phyloP scores from a whole-genome alignment of 805 yeast species.

The Ogataea neopini region DNA sequence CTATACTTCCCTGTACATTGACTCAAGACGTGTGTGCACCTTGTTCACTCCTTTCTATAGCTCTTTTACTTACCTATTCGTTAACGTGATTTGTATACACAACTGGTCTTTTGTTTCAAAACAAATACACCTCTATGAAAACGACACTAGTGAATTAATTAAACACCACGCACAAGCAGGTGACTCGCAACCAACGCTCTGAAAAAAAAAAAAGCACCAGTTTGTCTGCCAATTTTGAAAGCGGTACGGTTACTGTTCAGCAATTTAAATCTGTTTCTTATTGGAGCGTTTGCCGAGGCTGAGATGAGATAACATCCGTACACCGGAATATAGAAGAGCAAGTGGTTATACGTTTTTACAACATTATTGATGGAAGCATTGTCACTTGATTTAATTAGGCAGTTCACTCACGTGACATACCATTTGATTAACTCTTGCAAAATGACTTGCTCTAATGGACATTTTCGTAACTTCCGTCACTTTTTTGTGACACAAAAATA shows the following conservation, averaged over 20 bases:
- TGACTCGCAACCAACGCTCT: slow-evolving; percentile 1
- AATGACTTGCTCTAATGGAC: too few relatives aligned
- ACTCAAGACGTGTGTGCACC: neutral
- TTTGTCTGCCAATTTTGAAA: slow-evolving; percentile 12
- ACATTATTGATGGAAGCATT: too few relatives aligned
- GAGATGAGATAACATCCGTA: neutral
- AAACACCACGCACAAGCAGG: neutral
- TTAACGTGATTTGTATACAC: neutral
- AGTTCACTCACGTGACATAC: too few relatives aligned
- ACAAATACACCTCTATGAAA: neutral
- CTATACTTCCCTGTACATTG: neutral
- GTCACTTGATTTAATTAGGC: too few relatives aligned
- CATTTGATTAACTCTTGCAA: too few relatives aligned
- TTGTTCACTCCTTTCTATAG: neutral
- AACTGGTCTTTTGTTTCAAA: neutral
- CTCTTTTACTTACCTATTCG: neutral
- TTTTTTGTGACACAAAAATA: neutral
- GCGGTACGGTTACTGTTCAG: slow-evolving; percentile 10
- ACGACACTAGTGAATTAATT: neutral
- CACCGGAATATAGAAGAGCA: too few relatives aligned
- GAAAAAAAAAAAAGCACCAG: slow-evolving; percentile 9
- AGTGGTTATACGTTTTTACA: too few relatives aligned
- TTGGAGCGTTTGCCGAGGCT: slow-evolving; percentile 9
- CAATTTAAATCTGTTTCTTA: slow-evolving; percentile 14
- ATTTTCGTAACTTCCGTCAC: too few relatives aligned